phyloP scores from a whole-genome alignment of 306 rosid genomes.

The Pterocarpus macrocarpus region DNA sequence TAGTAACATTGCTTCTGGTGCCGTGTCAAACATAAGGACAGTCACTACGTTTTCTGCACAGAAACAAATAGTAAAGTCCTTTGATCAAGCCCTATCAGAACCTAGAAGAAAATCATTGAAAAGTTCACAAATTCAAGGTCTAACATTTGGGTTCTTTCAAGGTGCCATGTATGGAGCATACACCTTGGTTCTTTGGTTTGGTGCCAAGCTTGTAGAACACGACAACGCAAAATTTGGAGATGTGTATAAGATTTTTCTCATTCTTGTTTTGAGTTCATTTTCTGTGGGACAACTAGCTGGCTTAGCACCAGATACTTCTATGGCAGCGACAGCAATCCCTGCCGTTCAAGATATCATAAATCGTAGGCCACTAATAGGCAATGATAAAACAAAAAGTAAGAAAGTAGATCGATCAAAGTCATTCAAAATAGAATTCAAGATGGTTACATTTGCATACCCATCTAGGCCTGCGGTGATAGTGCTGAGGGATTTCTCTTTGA shows the following conservation, averaged over 20 bases:
- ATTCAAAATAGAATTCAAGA: constrained; percentile 69
- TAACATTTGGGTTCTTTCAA: constrained; percentile 76
- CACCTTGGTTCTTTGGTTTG: constrained; percentile 82
- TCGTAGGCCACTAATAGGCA: constrained; percentile 68
- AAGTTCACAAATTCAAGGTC: constrained; percentile 77
- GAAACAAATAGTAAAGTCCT: constrained; percentile 74
- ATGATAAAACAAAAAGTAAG: constrained; percentile 49
- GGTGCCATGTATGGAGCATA: constrained; percentile 90
- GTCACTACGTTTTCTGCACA: constrained; percentile 90
- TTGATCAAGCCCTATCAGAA: constrained; percentile 71
- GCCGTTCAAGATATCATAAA: constrained; percentile 72
- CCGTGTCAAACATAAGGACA: constrained; percentile 87
- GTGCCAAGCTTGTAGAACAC: constrained; percentile 68
- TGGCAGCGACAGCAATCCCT: constrained; percentile 75
- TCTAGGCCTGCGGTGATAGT: constrained; percentile 80
- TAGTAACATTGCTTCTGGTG: constrained; percentile 91
- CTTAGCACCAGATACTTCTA: constrained; percentile 88
- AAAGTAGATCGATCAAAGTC: constrained; percentile 63
- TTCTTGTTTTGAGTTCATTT: constrained; percentile 93
- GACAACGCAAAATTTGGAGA: constrained; percentile 61
- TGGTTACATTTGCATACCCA: constrained; percentile 88
- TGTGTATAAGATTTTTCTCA: constrained; percentile 81
- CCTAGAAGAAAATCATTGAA: constrained; percentile 67
- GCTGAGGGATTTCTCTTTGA: constrained; percentile 71
- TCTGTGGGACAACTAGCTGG: constrained; percentile 95